Evolutionary conservation across 352 stramenopile genomes (phyloP).

Genomic region (Globisporangium canariense): DNA sequence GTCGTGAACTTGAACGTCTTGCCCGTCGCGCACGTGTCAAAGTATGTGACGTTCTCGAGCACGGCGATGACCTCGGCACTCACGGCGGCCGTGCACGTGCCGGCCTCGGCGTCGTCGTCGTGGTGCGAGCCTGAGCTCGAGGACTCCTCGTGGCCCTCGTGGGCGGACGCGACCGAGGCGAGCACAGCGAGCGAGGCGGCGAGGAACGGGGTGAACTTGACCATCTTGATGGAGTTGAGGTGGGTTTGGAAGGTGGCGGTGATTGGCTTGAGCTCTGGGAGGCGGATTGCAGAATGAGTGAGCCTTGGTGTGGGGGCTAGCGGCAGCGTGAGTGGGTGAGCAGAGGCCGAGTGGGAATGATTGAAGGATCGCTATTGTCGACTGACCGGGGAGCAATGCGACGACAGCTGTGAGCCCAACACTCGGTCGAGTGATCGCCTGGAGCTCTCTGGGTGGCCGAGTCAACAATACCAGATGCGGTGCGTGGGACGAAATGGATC

Average conservation of each 20-base stretch:
- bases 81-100: conserved; percentile 31
- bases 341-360: too few relatives aligned
- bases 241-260: too few relatives aligned
- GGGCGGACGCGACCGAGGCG: conserved; percentile 13
- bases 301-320: too few relatives aligned
- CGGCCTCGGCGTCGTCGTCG: conserved; percentile 2
- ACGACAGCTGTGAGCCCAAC: too few relatives aligned
- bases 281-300: conserved; percentile 14
- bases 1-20: conserved; percentile 45
- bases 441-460: too few relatives aligned
- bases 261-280: conserved; percentile 18
- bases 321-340: too few relatives aligned
- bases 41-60: conserved; percentile 49
- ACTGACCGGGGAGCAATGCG: too few relatives aligned
- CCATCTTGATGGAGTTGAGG: conserved; percentile 13
- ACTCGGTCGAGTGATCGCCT: too few relatives aligned
- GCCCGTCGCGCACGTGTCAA: conserved; percentile 43
- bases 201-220: conserved; percentile 17
- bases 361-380: too few relatives aligned
- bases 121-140: neutral
- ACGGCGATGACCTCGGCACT: conserved; percentile 31
- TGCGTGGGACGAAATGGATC: too few relatives aligned
- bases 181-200: conserved; percentile 25
- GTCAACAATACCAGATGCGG: too few relatives aligned
- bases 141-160: conserved; percentile 7